Percentiles rank a stretch among this genome's conserved stretches.
These are phyloP conservation scores for Dioscorea dumetorum DNA, from an alignment of 106 monocot genomes.

Conservation along the genomic window DNA sequence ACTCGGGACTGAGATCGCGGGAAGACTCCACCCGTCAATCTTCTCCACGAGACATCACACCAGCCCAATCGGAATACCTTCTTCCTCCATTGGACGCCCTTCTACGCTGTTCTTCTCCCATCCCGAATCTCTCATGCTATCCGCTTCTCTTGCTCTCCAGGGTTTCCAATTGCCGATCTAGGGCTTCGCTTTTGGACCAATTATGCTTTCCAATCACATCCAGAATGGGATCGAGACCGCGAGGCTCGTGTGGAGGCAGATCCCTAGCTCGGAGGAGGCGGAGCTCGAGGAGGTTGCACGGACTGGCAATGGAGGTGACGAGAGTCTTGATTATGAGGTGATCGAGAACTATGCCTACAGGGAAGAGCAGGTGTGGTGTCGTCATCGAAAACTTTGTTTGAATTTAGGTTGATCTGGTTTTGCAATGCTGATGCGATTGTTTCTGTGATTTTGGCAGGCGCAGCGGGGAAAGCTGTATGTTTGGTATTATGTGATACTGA, in stretches of 20 bases:
- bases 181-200: background rate
- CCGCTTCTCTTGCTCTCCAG: background rate
- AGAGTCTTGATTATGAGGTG: slow-evolving; percentile 96
- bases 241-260: slow-evolving; percentile 61
- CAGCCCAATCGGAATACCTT: background rate
- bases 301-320: slow-evolving; percentile 23
- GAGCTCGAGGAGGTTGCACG: slow-evolving; percentile 27
- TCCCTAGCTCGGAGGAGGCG: slow-evolving; percentile 61
- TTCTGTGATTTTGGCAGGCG: slow-evolving; percentile 35
- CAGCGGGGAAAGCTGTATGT: slow-evolving; percentile 75
- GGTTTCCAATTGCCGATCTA: background rate
- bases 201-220: slow-evolving; percentile 64
- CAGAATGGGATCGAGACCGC: slow-evolving; percentile 82
- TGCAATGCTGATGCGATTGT: background rate
- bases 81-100: background rate
- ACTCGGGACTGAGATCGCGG: background rate
- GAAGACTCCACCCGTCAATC: background rate
- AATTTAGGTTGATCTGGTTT: background rate
- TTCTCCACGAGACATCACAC: background rate
- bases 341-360: slow-evolving; percentile 90
- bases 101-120: background rate
- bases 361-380: slow-evolving; percentile 63
- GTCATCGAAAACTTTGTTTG: background rate
- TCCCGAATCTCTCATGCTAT: background rate
- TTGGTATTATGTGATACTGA: slow-evolving; percentile 72